Conservation (phyloP, 495 filamentous ascomycete species). For the Cercophora scortea region DNA sequence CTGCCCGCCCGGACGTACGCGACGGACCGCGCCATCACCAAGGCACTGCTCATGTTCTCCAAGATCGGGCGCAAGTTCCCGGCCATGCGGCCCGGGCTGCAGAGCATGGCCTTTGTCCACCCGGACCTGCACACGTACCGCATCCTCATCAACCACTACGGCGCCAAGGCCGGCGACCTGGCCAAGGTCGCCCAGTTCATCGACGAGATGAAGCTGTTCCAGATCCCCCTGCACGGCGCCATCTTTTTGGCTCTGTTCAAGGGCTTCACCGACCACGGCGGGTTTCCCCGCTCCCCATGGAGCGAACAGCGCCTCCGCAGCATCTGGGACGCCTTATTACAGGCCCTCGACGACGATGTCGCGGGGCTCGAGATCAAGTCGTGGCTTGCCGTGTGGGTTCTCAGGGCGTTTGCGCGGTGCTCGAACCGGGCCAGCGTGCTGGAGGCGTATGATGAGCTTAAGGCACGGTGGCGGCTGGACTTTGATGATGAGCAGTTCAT, state of each 20-base stretch:
- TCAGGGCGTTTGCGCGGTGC: slow-evolving; percentile 40
- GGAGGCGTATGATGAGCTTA: slow-evolving; percentile 33
- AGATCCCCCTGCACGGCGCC: slow-evolving; percentile 49
- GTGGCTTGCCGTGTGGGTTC: slow-evolving; percentile 41
- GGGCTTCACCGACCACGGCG: slow-evolving; percentile 66
- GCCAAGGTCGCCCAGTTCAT: slow-evolving; percentile 48
- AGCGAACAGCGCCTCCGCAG: slow-evolving; percentile 48
- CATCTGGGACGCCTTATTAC: slow-evolving; percentile 38
- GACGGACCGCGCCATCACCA: slow-evolving; percentile 45
- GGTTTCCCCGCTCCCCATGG: slow-evolving; percentile 55
- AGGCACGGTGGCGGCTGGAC: slow-evolving; percentile 27
- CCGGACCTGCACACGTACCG: slow-evolving; percentile 59
- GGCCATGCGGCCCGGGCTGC: slow-evolving; percentile 36
- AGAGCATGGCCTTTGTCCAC: slow-evolving; percentile 44
- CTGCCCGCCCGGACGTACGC: slow-evolving; percentile 34
- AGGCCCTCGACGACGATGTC: slow-evolving; percentile 28
- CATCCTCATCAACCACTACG: slow-evolving; percentile 52
- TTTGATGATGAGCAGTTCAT: slow-evolving; percentile 28
- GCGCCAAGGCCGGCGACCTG: slow-evolving; percentile 47
- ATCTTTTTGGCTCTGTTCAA: slow-evolving; percentile 65
- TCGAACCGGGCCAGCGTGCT: slow-evolving; percentile 25
- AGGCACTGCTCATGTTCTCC: slow-evolving; percentile 47
- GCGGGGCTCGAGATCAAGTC: slow-evolving; percentile 34
- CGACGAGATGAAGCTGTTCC: slow-evolving; percentile 54
- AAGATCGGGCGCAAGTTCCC: slow-evolving; percentile 32